Evolutionary conservation across 2,329 filamentous ascomycete genomes (phyloP), one percentile per base, ranked within the genome.

Genomic region (Aspergillus arachidicola): DNA sequence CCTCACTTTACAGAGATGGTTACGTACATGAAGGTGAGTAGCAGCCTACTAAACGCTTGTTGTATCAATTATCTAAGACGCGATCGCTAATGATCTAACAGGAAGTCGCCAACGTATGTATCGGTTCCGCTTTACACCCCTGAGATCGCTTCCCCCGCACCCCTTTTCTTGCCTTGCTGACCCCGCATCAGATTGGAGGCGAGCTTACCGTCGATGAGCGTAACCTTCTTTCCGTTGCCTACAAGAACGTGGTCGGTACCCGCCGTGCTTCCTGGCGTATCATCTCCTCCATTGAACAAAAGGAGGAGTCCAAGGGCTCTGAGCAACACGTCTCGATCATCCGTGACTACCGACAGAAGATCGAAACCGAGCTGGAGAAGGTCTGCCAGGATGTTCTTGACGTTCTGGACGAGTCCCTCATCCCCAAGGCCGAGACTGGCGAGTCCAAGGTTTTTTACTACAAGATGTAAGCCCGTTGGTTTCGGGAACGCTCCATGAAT

Each of bases 391-490:
- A 98, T 85, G 93, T 97, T 73, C 91, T 98, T 73, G 91, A 97
- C 76, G 94, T 98, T 73, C 87, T 98, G 71, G 94, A 97, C 81
- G 86, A 97, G 78, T 90, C 89, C 79, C 87, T 98, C 77, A 98
- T 98, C 79, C 94, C 94, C 82, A 94, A 95, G 83, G 94, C 94
- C 79, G 91, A 95, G 83, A 91, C 92, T 72, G 94, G 94, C 85
- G 94, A 98, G 87, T 97, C 93, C 81, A 98, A 97, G 90, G 94
- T 98, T 80, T 98, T 98, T 84, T 98, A 98, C 87, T 94, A 97
- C 91, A 98, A 98, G 90, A 98, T 98, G 94, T 97, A 85, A 93
- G 97, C 79, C 34, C 53, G 30, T 53, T 19, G 32, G 16, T n/a
- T 19, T n/a, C 21, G 34, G 14, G 34, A 34, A 50, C 91, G 91